A percentile compares a stretch with the other conserved stretches of the same genome.
Conservation (phyloP, 441 rosid species). For the Adansonia rubrostipa region DNA sequence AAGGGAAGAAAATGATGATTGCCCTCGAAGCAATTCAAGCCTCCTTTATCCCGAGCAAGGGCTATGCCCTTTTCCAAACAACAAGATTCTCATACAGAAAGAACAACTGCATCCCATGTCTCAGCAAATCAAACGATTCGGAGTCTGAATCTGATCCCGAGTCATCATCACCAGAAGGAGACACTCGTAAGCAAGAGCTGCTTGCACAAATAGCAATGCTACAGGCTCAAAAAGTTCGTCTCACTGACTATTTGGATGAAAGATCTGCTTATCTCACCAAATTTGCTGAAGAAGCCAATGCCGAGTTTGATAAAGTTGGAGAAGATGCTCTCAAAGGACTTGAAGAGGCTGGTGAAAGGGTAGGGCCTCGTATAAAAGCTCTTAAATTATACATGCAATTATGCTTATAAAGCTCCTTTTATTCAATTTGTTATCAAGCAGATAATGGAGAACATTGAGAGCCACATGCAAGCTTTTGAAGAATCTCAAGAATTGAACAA, state of each 20-base stretch:
- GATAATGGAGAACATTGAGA: constrained; percentile 87
- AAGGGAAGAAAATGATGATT: constrained; percentile 48
- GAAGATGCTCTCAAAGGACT: constrained; percentile 89
- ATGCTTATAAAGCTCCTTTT: constrained; percentile 20
- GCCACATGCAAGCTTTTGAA: constrained; percentile 84
- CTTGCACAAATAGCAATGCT: constrained; percentile 88
- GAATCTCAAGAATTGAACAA: constrained; percentile 72
- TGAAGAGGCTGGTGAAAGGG: constrained; percentile 83
- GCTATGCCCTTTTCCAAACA: constrained; percentile 41
- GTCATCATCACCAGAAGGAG: constrained; percentile 61
- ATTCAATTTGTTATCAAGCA: constrained; percentile 35
- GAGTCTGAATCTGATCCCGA: constrained; percentile 30
- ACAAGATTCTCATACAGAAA: constrained; percentile 39
- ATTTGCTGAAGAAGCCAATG: constrained; percentile 83
- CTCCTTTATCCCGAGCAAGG: constrained; percentile 45
- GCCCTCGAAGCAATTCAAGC: constrained; percentile 56
- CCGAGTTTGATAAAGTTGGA: constrained; percentile 79
- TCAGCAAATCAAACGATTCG: constrained; percentile 54
- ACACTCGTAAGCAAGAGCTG: constrained; percentile 73
- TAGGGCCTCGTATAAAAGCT: constrained; percentile 34
- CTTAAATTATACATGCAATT: not conserved
- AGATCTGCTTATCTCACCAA: constrained; percentile 74
- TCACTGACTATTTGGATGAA: constrained; percentile 81
- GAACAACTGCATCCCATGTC: constrained; percentile 44
- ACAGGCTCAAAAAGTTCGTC: constrained; percentile 82